Evolutionary conservation across 2,329 filamentous ascomycete species (phyloP).

Genomic region (Colletotrichum magnum): DNA sequence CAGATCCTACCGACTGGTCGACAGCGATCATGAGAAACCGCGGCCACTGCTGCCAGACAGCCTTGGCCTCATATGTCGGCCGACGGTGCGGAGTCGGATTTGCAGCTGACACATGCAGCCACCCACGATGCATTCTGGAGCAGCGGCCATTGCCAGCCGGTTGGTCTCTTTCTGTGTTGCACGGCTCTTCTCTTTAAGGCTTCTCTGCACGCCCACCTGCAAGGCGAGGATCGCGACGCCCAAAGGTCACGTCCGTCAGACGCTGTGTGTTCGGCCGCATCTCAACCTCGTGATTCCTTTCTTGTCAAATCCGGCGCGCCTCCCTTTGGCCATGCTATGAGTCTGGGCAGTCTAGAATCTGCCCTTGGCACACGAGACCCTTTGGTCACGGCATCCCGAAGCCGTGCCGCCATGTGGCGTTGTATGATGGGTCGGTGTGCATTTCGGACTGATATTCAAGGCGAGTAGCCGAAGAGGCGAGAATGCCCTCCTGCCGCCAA

Average conservation of each 20-base stretch:
- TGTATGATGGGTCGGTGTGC: constrained; percentile 2
- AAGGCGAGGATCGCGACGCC: not conserved
- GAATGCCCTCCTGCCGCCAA: not conserved
- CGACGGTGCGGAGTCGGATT: constrained; percentile 4
- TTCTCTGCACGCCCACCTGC: not conserved
- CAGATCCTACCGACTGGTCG: not conserved
- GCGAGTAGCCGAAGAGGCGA: constrained; percentile 9
- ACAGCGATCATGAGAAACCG: not conserved
- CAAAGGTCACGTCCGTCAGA: not conserved
- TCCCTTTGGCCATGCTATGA: not conserved
- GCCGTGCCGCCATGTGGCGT: constrained; percentile 25
- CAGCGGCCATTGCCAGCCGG: not conserved
- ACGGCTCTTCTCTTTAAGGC: not conserved
- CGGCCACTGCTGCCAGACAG: not conserved
- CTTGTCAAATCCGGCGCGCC: not conserved
- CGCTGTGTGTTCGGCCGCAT: not conserved
- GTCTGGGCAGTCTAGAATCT: not conserved
- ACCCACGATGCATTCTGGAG: constrained; percentile 19
- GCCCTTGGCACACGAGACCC: not conserved
- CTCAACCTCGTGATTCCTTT: not conserved
- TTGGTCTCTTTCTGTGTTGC: not conserved
- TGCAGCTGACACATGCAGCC: constrained; percentile 37
- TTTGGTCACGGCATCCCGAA: not conserved
- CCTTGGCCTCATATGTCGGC: constrained; percentile 11
- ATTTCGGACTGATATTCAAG: not conserved